Percentiles rank a stretch among this genome's conserved stretches.
Conservation (phyloP, 495 filamentous ascomycete species). For the Annulohypoxylon maeteangense region DNA sequence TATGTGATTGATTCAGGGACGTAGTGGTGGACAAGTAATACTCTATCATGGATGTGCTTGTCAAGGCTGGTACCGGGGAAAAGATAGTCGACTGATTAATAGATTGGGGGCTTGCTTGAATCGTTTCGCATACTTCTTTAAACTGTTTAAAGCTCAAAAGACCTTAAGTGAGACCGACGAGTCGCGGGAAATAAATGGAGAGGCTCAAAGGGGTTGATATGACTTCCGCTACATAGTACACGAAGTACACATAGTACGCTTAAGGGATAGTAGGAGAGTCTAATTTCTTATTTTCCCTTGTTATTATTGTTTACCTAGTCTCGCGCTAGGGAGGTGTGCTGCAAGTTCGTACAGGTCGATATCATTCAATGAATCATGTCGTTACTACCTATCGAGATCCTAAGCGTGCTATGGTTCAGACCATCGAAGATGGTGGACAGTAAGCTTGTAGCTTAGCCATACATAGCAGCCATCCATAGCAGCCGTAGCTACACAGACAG, state of each 20-base stretch:
- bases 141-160: background rate
- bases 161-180: background rate
- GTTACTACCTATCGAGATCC: slow-evolving; percentile 1
- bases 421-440: slow-evolving; percentile 2
- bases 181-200: slow-evolving; percentile 10
- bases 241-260: no score
- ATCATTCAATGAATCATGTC: slow-evolving; percentile 15
- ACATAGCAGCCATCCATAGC: no score
- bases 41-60: slow-evolving; percentile 25
- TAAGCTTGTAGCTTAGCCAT: background rate
- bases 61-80: background rate
- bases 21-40: background rate
- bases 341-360: background rate
- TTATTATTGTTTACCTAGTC: slow-evolving; percentile 5
- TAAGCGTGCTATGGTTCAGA: background rate
- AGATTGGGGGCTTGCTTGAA: slow-evolving; percentile 26
- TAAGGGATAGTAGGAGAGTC: background rate
- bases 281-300: slow-evolving; percentile 4
- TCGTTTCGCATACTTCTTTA: slow-evolving; percentile 12
- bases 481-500: background rate
- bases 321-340: background rate
- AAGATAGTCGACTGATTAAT: slow-evolving; percentile 29
- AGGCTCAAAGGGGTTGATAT: background rate
- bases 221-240: background rate
- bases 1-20: slow-evolving; percentile 19